Evolutionary conservation across 441 rosid genomes (phyloP), one percentile per base, ranked within the genome.

Genomic region (Breynia disticha): DNA sequence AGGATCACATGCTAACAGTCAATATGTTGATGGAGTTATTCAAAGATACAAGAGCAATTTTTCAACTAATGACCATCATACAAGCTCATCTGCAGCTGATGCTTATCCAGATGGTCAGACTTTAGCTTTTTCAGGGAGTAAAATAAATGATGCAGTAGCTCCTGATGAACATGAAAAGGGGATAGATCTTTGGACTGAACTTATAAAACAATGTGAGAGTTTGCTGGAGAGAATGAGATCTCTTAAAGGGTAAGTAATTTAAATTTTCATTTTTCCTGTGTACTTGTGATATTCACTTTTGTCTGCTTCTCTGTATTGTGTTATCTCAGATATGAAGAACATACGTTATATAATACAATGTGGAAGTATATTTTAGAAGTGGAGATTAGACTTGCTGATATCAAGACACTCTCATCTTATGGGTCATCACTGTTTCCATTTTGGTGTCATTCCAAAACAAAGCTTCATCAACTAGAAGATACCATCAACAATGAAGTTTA

Each of bases 381-480:
- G 62, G 90, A 89, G 69, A 74, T 83, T 44, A 82, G 98, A 69
- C 85, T 84, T 71, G 79, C 82, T 54, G 97, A 93, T 74, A 67
- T 84, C 45, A 80, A 73, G 67, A 77, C 90, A 12, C 95, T 93
- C 55, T 66, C 71, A 50, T 59, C 69, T 6, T 63, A 72, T 56
- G 82, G 81, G 55, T 66, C 80, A 19, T 67, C 82, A 48, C 62
- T 93, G 69, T 76, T 68, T 50, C 83, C 96, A 1, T 93, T 83
- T 68, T 93, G 99, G 99, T 63, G 60, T 41, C 87, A 89, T 73
- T 78, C 82, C 71, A 93, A 83, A 75, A 74, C 65, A 62, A 83
- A 77, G 75, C 79, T 93, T 57, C 74, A 82, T 54, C 80, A 60
- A 48, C 70, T 93, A 48, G 97, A 93, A 73, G 79, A 73, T 58